Base-by-base conservation (phyloP, 352 stramenopile genomes). In the Phytophthora parvispora region DNA sequence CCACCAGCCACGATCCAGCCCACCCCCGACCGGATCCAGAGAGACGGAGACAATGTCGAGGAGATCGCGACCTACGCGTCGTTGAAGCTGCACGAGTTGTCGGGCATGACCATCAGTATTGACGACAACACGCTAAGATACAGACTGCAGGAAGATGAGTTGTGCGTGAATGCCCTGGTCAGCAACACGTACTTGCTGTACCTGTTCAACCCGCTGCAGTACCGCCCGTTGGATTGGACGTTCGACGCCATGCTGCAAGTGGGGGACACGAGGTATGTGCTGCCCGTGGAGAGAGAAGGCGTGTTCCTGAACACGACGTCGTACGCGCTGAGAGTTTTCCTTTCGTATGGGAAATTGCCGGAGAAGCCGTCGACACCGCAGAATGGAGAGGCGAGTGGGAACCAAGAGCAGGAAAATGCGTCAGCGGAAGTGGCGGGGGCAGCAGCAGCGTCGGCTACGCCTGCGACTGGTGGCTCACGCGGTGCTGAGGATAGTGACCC, bases 111-210 rank as follows among this genome's bases (percentile, higher is more conserved):
- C 8, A 93, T 96, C 62, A 74, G 78, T 62, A 89, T 95, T 38
- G 89, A 96, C 49, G 89, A 96, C 70, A 95, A 95, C 72, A 94
- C 84, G 55, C 67, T 96, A 34, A 78, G 87, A 18, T 96, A 94
- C 69, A 69, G 73, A n/a, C 67, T 93, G 4, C 74, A 84, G 28
- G 52, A 74, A 3, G 66, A 80, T 48, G 79, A 90, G 25, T 63
- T 95, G 40, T 94, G 86, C 55, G 76, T 96, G 16, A 96, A 96
- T 57, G 83, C 87, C 1, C 69, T 96, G 28, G 84, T 94, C 52
- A 92, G 86, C 78, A 96, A 95, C 64, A 90, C 89, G 62, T 96
- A 95, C 72, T 69, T 96, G 66, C 70, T 96, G n/a, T 95, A 96
- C 31, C 60, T 96, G 32, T 96, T 96, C 77, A 96, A 96, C 54